phyloP scores from a whole-genome alignment of 495 filamentous ascomycete genomes.

The Aspergillus olivimuriae region DNA sequence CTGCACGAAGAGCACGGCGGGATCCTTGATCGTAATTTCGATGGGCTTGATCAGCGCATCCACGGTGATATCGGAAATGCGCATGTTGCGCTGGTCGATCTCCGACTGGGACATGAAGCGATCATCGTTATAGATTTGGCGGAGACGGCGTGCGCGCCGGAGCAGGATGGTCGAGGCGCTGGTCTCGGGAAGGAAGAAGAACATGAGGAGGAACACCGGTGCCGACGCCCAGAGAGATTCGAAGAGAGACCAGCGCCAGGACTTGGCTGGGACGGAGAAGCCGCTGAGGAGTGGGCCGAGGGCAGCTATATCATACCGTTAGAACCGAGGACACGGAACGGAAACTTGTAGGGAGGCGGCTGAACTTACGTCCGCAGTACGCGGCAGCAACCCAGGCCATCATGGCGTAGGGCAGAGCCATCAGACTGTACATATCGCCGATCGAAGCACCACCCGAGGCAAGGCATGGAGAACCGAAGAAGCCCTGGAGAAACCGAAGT shows the following conservation, averaged over 20 bases:
- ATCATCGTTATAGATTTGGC: slow-evolving; percentile 27
- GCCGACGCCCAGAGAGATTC: slow-evolving; percentile 37
- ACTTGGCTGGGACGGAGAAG: slow-evolving; percentile 31
- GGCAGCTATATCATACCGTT: too few species aligned
- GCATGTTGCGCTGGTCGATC: slow-evolving; percentile 31
- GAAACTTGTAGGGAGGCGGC: too few species aligned
- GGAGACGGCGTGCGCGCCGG: slow-evolving; percentile 32
- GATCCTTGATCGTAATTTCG: slow-evolving; percentile 58
- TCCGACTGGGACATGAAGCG: too few species aligned
- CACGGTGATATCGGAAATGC: too few species aligned
- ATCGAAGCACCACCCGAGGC: slow-evolving; percentile 31
- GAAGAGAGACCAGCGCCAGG: slow-evolving; percentile 41
- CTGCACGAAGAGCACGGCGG: slow-evolving; percentile 56
- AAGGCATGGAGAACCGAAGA: slow-evolving; percentile 45
- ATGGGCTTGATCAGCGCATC: slow-evolving; percentile 58
- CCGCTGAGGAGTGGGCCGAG: slow-evolving; percentile 34
- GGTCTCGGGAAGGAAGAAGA: slow-evolving; percentile 47
- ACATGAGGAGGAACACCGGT: slow-evolving; percentile 40
- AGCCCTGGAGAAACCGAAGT: slow-evolving; percentile 47
- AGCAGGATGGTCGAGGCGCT: slow-evolving; percentile 44
- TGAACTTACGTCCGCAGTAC: slow-evolving; percentile 28
- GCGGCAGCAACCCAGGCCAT: slow-evolving; percentile 23
- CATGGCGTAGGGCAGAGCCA: slow-evolving; percentile 8
- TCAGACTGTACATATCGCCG: slow-evolving; percentile 17
- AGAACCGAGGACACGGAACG: too few species aligned